These are phyloP conservation scores for Dichotomopilus funicola DNA, from an alignment of 2,329 filamentous ascomycete genomes.

Conservation along the genomic window DNA sequence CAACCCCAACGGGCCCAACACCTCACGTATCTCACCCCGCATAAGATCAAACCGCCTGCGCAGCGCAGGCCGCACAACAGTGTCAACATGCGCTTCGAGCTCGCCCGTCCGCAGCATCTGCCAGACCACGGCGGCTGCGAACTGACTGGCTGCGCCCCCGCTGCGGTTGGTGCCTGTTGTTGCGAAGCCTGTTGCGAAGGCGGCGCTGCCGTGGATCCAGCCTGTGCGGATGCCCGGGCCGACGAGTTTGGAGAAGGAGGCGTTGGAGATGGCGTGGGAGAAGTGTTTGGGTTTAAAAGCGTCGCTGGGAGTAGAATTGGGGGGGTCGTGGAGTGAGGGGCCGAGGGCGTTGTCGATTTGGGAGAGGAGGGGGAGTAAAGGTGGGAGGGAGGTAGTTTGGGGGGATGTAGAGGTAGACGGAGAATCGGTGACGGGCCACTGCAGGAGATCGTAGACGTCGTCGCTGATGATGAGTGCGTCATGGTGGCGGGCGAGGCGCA, in stretches of 20 bases:
- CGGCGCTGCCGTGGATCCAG: conserved; percentile 71
- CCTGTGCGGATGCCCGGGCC: conserved; percentile 77
- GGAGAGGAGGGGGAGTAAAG: conserved; percentile 64
- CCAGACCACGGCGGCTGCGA: conserved; percentile 46
- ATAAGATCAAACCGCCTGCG: conserved; percentile 44
- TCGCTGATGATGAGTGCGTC: conserved; percentile 78
- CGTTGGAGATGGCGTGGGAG: conserved; percentile 79
- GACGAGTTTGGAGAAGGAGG: conserved; percentile 81
- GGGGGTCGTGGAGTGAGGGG: conserved; percentile 34
- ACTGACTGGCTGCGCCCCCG: conserved; percentile 49
- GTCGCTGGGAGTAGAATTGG: too few relatives aligned
- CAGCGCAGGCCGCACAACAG: conserved; percentile 39
- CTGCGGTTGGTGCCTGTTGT: conserved; percentile 48
- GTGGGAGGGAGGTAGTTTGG: conserved; percentile 16
- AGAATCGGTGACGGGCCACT: conserved; percentile 58
- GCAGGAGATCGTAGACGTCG: conserved; percentile 57
- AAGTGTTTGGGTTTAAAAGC: conserved; percentile 43
- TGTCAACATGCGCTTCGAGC: conserved; percentile 39
- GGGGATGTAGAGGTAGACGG: conserved; percentile 2
- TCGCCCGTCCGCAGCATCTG: conserved; percentile 41
- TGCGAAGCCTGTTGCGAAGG: conserved; percentile 44
- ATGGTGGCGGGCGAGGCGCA: conserved; percentile 60
- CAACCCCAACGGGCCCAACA: conserved; percentile 59
- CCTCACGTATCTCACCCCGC: conserved; percentile 49
- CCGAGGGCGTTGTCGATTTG: conserved; percentile 69